Base-by-base conservation (phyloP, 1,139 yeast species). In the Lodderomyces theae region DNA sequence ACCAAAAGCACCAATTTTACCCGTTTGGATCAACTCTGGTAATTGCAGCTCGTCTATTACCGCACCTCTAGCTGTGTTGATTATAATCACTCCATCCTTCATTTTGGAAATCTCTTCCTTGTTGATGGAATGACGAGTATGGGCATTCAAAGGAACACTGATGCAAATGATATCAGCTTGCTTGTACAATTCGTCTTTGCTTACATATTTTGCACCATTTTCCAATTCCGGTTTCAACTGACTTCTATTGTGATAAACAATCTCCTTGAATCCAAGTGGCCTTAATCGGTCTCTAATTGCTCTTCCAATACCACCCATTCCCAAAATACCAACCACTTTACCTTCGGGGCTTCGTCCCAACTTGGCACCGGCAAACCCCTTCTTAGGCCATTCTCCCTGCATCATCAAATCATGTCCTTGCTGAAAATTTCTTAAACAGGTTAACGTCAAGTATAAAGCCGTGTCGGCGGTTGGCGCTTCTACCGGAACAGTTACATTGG, bases 401-500 rank as follows among this genome's bases (percentile, higher is more conserved):
- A 73, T 62, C 47, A 84, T 58, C 35, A 66, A 63, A 36, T 70
- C 61, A 43, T 74, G 73, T 16, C 65, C 68, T 35, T 49, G 46
- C 49, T 69, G 75, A 54, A 75, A 86, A 62, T 83, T 82, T 57
- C 95, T 76, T 54, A 85, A 58, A 1, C 90, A 82, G 5, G 86
- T 79, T 38, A 86, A 60, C 13, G 82, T 52, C 51, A 86, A 65
- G 56, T 67, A 85, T 5, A 85, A 75, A 41, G 87, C 90, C 3
- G 89, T 79, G 51, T 83, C 89, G 1, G 96, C 95, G 11, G 96
- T 88, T 11, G 95, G 86, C 7, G 75, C 78, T 51, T 85, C 89
- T 13, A 86, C 94, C 4, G 85, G 69, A 4, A 69, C 71, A 4
- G 94, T 90, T 6, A 82, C 84, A 57, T 86, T 83, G 8, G 90